Conservation (phyloP, 805 yeast species). For the Ogataea nitratoaversa region DNA sequence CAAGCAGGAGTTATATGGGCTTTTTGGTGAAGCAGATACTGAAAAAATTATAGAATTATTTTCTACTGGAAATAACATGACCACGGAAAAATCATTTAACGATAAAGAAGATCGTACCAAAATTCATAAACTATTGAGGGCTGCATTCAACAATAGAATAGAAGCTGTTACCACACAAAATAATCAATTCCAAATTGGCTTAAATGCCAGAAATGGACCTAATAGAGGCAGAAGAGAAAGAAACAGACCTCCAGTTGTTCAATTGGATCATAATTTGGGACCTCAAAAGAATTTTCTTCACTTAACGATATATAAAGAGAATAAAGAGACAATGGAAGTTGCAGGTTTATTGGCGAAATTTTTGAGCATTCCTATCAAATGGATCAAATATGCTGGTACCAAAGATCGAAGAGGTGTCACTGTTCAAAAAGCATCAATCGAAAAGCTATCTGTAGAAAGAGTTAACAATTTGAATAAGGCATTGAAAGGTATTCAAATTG, state of each 20-base stretch:
- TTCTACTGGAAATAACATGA: conserved; percentile 48
- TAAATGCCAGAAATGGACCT: conserved; percentile 41
- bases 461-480: conserved; percentile 72
- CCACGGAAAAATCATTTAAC: conserved; percentile 50
- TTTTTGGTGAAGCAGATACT: conserved; percentile 61
- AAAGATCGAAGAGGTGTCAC: conserved; percentile 96
- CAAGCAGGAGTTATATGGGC: conserved; percentile 42
- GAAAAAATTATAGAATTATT: conserved; percentile 48
- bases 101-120: conserved; percentile 74
- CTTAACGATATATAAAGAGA: conserved; percentile 84
- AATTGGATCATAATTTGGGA: conserved; percentile 68
- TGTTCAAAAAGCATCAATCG: conserved; percentile 72
- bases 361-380: conserved; percentile 67
- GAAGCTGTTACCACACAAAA: conserved; percentile 74
- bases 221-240: conserved; percentile 36
- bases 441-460: conserved; percentile 67
- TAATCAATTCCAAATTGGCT: conserved; percentile 61
- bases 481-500: conserved; percentile 72
- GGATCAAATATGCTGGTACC: conserved; percentile 85
- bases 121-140: conserved; percentile 73
- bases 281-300: conserved; percentile 64
- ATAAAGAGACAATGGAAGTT: conserved; percentile 96
- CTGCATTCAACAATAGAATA: conserved; percentile 65
- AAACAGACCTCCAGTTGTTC: conserved; percentile 22
- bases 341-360: conserved; percentile 70